These are phyloP conservation scores for Phytophthora tubulina DNA, from an alignment of 352 stramenopile species.

Conservation along the genomic window DNA sequence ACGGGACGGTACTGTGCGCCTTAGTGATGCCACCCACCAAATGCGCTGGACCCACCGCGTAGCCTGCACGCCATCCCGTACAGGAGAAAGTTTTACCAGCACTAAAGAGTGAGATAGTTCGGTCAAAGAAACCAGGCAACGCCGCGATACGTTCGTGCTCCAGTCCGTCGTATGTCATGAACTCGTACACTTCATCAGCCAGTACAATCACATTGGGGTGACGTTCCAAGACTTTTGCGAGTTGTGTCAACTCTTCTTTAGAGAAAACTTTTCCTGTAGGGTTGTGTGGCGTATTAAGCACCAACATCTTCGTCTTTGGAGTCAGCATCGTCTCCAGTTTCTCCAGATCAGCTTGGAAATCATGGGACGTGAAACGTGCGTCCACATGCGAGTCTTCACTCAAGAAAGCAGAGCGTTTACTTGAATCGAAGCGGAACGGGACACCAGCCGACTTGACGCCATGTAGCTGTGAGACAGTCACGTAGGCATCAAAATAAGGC, in stretches of 20 bases:
- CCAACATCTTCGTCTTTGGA: conserved; percentile 93
- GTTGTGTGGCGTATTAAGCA: conserved; percentile 99
- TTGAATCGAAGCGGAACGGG: conserved; percentile 65
- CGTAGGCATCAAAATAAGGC: conserved; percentile 93
- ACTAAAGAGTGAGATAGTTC: conserved; percentile 94
- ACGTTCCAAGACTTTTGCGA: conserved; percentile 86
- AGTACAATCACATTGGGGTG: conserved; percentile 94
- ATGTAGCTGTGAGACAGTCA: conserved; percentile 86
- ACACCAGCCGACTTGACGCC: conserved; percentile 81
- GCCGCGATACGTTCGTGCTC: conserved; percentile 75
- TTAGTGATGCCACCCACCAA: conserved; percentile 74
- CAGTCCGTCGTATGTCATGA: conserved; percentile 93
- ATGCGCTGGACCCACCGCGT: conserved; percentile 72
- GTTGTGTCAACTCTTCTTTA: conserved; percentile 91
- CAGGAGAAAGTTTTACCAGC: conserved; percentile 95
- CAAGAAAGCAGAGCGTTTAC: conserved; percentile 59
- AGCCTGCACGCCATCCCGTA: conserved; percentile 94
- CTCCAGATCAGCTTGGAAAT: conserved; percentile 88
- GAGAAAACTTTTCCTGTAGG: conserved; percentile 98
- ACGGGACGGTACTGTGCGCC: conserved; percentile 89
- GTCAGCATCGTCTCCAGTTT: conserved; percentile 91
- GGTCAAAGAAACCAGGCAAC: conserved; percentile 87
- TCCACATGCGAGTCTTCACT: conserved; percentile 27
- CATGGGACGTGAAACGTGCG: conserved; percentile 65
- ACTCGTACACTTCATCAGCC: conserved; percentile 99